A percentile compares a stretch with the other conserved stretches of the same genome.
Conservation (phyloP, 257 asterid genomes). For the Solanum arcanum region DNA sequence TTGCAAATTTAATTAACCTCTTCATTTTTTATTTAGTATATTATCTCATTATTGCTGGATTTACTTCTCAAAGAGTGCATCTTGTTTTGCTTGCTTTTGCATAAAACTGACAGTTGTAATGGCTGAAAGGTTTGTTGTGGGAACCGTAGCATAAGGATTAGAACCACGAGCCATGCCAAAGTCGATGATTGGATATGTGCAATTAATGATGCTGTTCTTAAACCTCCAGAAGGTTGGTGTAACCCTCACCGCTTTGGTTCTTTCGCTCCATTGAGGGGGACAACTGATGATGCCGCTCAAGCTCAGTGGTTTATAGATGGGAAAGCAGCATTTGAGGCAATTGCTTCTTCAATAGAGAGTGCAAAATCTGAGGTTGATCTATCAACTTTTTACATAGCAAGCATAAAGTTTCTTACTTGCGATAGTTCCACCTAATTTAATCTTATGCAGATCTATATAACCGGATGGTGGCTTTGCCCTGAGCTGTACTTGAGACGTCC, state of each 20-base stretch:
- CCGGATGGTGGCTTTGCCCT: constrained; percentile 99
- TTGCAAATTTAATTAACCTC: not conserved
- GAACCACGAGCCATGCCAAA: constrained; percentile 52
- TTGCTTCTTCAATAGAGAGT: constrained; percentile 67
- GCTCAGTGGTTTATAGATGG: constrained; percentile 98
- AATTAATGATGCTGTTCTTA: constrained; percentile 55
- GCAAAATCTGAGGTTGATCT: constrained; percentile 76
- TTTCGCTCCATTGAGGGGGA: constrained; percentile 79
- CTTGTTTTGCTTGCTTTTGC: not conserved
- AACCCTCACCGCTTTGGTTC: constrained; percentile 74
- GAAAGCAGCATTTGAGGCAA: constrained; percentile 82
- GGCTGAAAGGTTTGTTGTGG: constrained; percentile 59
- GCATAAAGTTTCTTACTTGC: not conserved
- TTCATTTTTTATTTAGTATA: not conserved
- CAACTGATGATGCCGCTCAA: constrained; percentile 68
- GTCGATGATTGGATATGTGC: constrained; percentile 65
- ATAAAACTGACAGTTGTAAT: constrained; percentile 3
- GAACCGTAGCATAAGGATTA: constrained; percentile 46
- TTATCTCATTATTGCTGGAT: not conserved
- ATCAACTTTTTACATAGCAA: not conserved
- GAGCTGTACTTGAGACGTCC: constrained; percentile 87
- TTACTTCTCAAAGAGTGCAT: not conserved
- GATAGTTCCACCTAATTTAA: not conserved
- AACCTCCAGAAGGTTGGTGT: constrained; percentile 68
- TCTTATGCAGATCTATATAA: constrained; percentile 61